Evolutionary conservation across 2,329 filamentous ascomycete genomes (phyloP), one percentile per base, ranked within the genome.

Genomic region (Ceratocystis alfenasii): DNA sequence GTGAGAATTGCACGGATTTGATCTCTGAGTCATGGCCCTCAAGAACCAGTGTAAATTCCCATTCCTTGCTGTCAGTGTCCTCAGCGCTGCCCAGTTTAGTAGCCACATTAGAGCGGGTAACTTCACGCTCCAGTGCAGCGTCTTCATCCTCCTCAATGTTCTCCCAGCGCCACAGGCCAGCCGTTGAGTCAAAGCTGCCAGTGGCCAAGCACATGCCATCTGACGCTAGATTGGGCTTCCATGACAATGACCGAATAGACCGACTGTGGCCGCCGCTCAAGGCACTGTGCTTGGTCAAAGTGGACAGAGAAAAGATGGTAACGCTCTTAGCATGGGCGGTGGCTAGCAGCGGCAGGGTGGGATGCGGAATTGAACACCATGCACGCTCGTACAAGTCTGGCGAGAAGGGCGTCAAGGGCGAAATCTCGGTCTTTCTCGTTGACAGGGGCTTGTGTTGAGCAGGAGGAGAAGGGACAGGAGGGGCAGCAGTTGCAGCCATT

Each of bases 21-120:
- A 99, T 89, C 76, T 99, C 94, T 28, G 88, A 90, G 72, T 97
- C 94, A 74, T 97, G 94, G 0, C 94, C 94, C 72, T 97, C 94
- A 0, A 99, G 81, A 0, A 97, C 88, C 6, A 96, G 86, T 0
- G 89, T 89, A 72, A 96, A 95, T 63, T 91, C 87, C 89, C 94
- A 99, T 68, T 96, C 92, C 64, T 92, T 88, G 17, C 76, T 76
- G 5, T 73, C 71, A 25, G 70, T 70, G 8, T 73, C 72, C 15
- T 70, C 70, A 10, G 70, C 69, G 12, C 68, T 69, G 64, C 70
- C 64, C 62, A 69, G 72, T 57, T 36, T 65, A 12, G 55, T 33
- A 25, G 17, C 55, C n/a, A 30, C 28, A 15, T 30, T n/a, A 10
- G 55, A 36, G 17, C 66, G 64, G 50, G 70, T 67, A 44, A 69